Evolutionary conservation across 2,329 filamentous ascomycete genomes (phyloP).

Genomic region (Fusarium sp.): DNA sequence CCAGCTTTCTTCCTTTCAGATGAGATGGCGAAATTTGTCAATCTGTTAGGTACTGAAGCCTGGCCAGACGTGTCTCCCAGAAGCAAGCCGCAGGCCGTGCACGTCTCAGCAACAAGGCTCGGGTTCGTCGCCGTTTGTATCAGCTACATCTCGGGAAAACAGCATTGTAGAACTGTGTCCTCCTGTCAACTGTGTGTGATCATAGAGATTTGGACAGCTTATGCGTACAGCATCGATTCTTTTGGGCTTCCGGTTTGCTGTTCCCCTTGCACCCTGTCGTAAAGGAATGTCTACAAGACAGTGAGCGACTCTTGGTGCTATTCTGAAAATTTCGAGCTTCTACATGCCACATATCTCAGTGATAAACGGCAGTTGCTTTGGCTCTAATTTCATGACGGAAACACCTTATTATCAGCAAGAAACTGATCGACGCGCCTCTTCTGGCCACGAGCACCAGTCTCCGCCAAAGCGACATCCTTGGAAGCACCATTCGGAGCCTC

Average conservation of each 20-base stretch:
- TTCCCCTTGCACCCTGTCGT: background rate
- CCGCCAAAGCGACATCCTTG: conserved; percentile 21
- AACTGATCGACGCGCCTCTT: conserved; percentile 49
- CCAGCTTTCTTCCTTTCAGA: background rate
- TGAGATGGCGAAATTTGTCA: conserved; percentile 7
- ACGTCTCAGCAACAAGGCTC: background rate
- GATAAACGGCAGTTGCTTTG: background rate
- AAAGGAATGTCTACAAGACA: background rate
- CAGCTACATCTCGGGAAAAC: background rate
- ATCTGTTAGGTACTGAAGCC: conserved; percentile 44
- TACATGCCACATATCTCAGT: background rate
- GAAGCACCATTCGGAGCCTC: conserved; percentile 8
- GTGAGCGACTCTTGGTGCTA: too few relatives aligned
- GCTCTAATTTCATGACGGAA: conserved; percentile 34
- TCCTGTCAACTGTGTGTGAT: background rate
- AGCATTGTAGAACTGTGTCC: too few relatives aligned
- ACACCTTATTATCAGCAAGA: conserved; percentile 45
- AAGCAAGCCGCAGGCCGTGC: background rate
- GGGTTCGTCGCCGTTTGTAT: too few relatives aligned
- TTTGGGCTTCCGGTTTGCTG: background rate
- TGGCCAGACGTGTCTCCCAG: background rate
- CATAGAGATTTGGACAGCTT: background rate
- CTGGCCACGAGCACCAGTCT: conserved; percentile 31
- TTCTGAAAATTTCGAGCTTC: too few relatives aligned
- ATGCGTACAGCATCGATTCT: background rate